Evolutionary conservation across 768 basidiomycete species (phyloP).

Genomic region (Mycena vitilis): DNA sequence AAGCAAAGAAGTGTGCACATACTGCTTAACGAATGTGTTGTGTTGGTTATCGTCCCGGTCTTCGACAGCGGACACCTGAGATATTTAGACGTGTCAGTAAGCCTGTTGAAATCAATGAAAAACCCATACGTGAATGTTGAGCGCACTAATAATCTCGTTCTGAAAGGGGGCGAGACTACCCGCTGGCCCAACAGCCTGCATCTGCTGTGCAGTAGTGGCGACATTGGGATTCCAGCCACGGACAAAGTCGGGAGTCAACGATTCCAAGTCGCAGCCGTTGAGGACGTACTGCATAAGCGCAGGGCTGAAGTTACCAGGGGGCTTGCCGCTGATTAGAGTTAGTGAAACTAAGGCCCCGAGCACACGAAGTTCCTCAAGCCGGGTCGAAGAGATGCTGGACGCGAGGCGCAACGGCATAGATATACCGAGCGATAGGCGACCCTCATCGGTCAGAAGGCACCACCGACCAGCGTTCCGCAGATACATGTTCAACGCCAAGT

Average conservation of each 20-base stretch:
- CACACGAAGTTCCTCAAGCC: slow-evolving; percentile 7
- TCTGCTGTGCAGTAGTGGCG: background rate
- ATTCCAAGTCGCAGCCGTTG: background rate
- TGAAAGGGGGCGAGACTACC: slow-evolving; percentile 9
- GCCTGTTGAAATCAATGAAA: background rate
- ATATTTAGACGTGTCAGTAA: background rate
- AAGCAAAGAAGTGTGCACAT: slow-evolving; percentile 2
- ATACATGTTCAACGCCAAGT: slow-evolving; percentile 4
- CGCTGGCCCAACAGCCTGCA: slow-evolving; percentile 9
- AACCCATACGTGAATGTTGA: slow-evolving; percentile 7
- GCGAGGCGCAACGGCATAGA: slow-evolving; percentile 8
- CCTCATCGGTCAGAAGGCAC: slow-evolving; percentile 5
- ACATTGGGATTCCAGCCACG: background rate
- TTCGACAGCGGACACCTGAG: background rate
- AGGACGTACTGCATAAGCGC: slow-evolving; percentile 4
- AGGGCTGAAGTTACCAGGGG: background rate
- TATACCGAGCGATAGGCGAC: slow-evolving; percentile 6
- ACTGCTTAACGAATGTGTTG: background rate
- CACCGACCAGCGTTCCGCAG: slow-evolving; percentile 5
- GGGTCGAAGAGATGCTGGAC: background rate
- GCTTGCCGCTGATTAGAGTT: slow-evolving; percentile 1
- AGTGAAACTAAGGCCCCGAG: slow-evolving; percentile 11
- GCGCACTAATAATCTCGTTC: background rate
- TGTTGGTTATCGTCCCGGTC: slow-evolving; percentile 7
- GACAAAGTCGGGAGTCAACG: slow-evolving; percentile 8